phyloP scores from a whole-genome alignment of 202 grass and related monocot genomes.

The Cymbopogon flexuosus region DNA sequence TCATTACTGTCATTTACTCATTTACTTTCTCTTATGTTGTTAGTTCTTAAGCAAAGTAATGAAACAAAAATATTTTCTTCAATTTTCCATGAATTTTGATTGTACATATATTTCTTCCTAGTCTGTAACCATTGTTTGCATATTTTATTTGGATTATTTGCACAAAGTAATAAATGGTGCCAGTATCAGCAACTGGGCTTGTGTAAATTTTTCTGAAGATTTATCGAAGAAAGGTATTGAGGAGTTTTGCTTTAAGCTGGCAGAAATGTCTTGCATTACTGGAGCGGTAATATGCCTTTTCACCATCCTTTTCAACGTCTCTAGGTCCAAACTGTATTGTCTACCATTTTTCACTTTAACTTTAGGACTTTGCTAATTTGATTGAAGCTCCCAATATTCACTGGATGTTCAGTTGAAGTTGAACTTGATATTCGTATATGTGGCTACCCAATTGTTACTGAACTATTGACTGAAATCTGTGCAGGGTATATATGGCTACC shows the following conservation, averaged over 20 bases:
- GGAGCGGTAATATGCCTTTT: constrained; percentile 45
- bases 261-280: constrained; percentile 16
- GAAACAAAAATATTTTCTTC: not conserved
- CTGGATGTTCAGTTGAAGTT: not conserved
- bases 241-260: constrained; percentile 29
- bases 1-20: not conserved
- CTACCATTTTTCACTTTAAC: too few relatives aligned
- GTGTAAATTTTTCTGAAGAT: too few relatives aligned
- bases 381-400: not conserved
- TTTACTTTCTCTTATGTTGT: not conserved
- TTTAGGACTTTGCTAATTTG: not conserved
- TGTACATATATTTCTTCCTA: not conserved
- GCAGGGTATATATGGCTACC: too few relatives aligned
- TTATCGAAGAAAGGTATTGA: not conserved
- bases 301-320: not conserved
- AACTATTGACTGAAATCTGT: too few relatives aligned
- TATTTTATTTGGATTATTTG: not conserved
- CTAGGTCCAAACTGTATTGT: too few relatives aligned
- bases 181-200: too few relatives aligned
- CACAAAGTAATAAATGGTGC: not conserved
- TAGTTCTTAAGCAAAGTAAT: not conserved
- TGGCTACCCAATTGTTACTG: not conserved
- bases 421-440: too few relatives aligned
- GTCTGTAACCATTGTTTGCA: not conserved
- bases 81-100: not conserved